These are phyloP conservation scores for Albizia julibrissin DNA, from an alignment of 306 rosid genomes.

Conservation along the genomic window DNA sequence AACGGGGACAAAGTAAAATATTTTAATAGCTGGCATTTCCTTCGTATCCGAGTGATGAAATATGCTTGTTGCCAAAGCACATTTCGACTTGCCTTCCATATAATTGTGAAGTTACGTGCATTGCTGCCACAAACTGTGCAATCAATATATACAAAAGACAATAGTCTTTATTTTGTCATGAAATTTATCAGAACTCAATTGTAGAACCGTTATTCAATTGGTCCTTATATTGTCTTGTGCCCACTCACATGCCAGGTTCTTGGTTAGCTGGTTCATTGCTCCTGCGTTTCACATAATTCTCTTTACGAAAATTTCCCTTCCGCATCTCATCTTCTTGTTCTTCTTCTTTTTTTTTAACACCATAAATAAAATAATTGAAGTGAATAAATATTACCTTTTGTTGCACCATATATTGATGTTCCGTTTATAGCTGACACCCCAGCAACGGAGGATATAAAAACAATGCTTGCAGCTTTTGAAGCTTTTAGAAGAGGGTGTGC, in stretches of 20 bases:
- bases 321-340: not conserved
- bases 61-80: not conserved
- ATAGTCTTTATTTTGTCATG: not conserved
- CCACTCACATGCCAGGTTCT: slow-evolving; percentile 64
- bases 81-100: not conserved
- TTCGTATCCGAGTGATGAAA: not conserved
- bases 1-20: not conserved
- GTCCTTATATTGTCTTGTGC: slow-evolving; percentile 60
- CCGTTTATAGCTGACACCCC: not conserved
- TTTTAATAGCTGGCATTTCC: not conserved
- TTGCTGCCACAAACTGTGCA: not conserved
- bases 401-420: slow-evolving; percentile 1
- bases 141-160: not conserved
- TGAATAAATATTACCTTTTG: slow-evolving; percentile 32
- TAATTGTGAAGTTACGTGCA: not conserved
- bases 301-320: not conserved
- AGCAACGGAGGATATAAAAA: slow-evolving; percentile 20
- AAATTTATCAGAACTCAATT: not conserved
- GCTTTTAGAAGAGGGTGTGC: slow-evolving; percentile 17
- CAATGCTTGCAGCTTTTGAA: slow-evolving; percentile 15
- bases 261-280: slow-evolving; percentile 53
- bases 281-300: slow-evolving; percentile 31
- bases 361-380: not conserved
- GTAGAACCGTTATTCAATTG: slow-evolving; percentile 21
- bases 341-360: not conserved